A percentile compares a stretch with the other conserved stretches of the same genome.
Evolutionary conservation across 495 filamentous ascomycete genomes (phyloP).

Genomic region (Cairneyella variabilis): DNA sequence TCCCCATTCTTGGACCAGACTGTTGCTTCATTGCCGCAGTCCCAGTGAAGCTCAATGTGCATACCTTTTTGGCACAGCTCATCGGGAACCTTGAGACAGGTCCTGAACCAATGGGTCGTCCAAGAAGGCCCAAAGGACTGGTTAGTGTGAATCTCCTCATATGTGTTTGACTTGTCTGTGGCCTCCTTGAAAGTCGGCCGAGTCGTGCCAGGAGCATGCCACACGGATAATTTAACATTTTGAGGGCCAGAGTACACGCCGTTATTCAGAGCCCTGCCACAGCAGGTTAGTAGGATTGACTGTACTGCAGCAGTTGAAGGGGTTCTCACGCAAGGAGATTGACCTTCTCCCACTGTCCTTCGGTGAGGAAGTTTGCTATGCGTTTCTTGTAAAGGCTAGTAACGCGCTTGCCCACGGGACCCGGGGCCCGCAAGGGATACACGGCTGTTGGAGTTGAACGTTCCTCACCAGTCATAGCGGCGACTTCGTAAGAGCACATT

Average conservation of each 20-base stretch:
- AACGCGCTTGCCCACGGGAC: constrained; percentile 71
- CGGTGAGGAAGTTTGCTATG: constrained; percentile 71
- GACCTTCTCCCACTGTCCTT: constrained; percentile 72
- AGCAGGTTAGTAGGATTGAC: neutral
- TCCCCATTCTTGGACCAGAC: constrained; percentile 67
- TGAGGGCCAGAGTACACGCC: constrained; percentile 48
- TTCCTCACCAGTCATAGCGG: neutral
- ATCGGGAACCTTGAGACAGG: constrained; percentile 56
- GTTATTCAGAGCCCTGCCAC: constrained; percentile 1
- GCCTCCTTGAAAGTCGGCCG: constrained; percentile 85
- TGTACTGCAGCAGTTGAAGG: constrained; percentile 2
- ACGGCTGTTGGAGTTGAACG: neutral
- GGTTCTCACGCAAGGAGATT: constrained; percentile 58
- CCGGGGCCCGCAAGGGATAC: constrained; percentile 41
- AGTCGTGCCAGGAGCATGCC: constrained; percentile 68
- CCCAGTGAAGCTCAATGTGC: constrained; percentile 72
- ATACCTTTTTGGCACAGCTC: constrained; percentile 51
- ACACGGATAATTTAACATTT: constrained; percentile 78
- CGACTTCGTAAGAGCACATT: constrained; percentile 6
- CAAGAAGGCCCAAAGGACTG: constrained; percentile 70
- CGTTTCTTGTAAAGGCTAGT: constrained; percentile 79
- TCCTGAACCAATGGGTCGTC: constrained; percentile 76
- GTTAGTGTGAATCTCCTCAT: constrained; percentile 30
- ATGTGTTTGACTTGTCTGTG: constrained; percentile 38
- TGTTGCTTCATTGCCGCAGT: constrained; percentile 67